Conservation (phyloP, 257 asterid species). For the Ligustrum vulgare region DNA sequence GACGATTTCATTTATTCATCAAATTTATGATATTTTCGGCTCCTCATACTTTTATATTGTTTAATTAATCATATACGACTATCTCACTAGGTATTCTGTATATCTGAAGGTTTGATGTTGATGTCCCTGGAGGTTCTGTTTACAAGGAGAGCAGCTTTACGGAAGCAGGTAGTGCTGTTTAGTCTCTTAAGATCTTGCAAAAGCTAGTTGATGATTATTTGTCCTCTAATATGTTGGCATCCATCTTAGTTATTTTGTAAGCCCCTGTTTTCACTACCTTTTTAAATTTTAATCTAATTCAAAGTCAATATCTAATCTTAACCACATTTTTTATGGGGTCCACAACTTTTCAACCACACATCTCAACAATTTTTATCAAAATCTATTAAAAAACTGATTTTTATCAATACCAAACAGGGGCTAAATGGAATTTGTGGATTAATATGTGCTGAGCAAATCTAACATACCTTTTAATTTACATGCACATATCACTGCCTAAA, state of each 20-base stretch:
- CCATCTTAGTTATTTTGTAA: neutral
- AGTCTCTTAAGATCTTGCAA: constrained; percentile 10
- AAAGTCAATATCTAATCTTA: no score
- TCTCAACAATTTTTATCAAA: no score
- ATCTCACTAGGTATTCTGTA: neutral
- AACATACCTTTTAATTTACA: neutral
- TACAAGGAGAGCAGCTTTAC: constrained; percentile 95
- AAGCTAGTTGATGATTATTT: neutral
- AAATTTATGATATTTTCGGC: neutral
- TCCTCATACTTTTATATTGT: neutral
- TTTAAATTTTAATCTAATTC: no score
- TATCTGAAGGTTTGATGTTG: constrained; percentile 68
- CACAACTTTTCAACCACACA: no score
- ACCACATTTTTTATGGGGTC: no score
- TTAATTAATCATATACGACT: neutral
- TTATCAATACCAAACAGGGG: no score
- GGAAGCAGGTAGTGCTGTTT: constrained; percentile 55
- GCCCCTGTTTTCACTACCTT: no score
- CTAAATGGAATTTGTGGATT: neutral
- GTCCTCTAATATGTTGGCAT: neutral
- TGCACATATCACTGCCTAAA: neutral
- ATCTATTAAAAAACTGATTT: no score
- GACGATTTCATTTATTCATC: neutral
- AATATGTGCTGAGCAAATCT: neutral
- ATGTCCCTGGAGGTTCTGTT: constrained; percentile 96